Conservation (phyloP, 2,329 filamentous ascomycete species). For the Clarireedia monteithiana region DNA sequence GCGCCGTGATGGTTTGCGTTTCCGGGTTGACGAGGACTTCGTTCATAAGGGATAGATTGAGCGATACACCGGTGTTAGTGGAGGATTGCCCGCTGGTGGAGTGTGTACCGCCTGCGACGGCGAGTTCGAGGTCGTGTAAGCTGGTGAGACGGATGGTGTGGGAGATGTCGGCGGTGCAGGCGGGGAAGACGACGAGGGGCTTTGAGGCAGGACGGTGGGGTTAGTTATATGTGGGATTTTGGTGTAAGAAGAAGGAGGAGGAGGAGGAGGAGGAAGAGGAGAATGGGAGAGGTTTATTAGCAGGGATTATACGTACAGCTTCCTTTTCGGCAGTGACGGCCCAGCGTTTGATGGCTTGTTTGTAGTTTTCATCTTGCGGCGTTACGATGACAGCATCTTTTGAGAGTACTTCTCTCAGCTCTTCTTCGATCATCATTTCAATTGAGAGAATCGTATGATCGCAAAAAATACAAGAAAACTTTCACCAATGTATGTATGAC, state of each 20-base stretch:
- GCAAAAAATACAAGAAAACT: too few relatives aligned
- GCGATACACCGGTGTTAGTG: constrained; percentile 2
- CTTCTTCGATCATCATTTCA: background rate
- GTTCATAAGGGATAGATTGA: constrained; percentile 12
- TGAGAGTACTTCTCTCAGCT: background rate
- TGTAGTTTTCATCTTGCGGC: constrained; percentile 6
- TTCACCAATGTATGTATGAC: too few relatives aligned
- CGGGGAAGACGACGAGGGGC: constrained; percentile 7
- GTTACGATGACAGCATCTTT: background rate
- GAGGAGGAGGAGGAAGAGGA: too few relatives aligned
- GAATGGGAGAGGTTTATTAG: background rate
- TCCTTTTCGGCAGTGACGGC: constrained; percentile 10
- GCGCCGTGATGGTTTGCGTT: constrained; percentile 7
- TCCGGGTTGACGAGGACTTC: constrained; percentile 8
- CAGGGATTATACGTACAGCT: constrained; percentile 9
- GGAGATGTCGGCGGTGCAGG: constrained; percentile 10
- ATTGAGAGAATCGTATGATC: too few relatives aligned
- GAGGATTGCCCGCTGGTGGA: constrained; percentile 12
- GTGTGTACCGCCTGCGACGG: constrained; percentile 9
- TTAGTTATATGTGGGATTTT: background rate
- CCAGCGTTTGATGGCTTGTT: constrained; percentile 13
- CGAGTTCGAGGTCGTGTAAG: constrained; percentile 5
- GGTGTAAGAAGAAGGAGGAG: background rate
- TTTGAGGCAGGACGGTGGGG: background rate
- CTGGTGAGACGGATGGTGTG: constrained; percentile 7